Base-by-base conservation (phyloP, 2,329 filamentous ascomycete species). In the Trichoderma koningii region DNA sequence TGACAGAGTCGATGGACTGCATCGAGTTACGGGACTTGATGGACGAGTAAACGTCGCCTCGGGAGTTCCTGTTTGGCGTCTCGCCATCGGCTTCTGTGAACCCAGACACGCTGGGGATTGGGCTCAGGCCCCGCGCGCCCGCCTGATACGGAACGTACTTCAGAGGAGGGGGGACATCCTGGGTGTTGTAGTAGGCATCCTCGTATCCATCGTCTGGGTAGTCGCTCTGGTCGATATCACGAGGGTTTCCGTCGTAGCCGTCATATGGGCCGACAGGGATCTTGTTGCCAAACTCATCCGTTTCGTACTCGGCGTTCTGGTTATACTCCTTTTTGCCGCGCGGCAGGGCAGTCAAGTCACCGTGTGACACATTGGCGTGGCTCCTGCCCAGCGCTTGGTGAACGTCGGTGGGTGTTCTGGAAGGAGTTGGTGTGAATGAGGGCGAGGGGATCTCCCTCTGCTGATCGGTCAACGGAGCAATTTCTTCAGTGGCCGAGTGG, bases 21-120 rank as follows among this genome's bases (percentile, higher is more conserved):
- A 71, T 69, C 0, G 69, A 79, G 69, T 67, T 77, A 63, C 55
- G 81, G 17, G 86, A 84, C 70, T 85, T 87, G 34, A 83, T 85
- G 1, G 85, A 81, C 1, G 89, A 90, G 30, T 88, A 79, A 1
- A 83, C 86, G n/a, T 82, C 84, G 21, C 79, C 80, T 3, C 77
- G 70, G 6, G 76, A 77, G 15, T 81, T 82, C 51, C 83, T 83
- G 38, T 84, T 78, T 65, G 82, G 82, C 30, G 80, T 78, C 67
- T 88, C 84, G 71, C 82, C 88, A 61, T 87, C 87, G 53, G 87
- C 86, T 71, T 93, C 88, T 4, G 87, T 89, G 71, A 93, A 94
- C 68, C 93, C 95, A 12, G 92, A 94, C 17, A 97, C 91, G 71
- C 93, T 97, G 70, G 95, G 93, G 66, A 96, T 93, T 0, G 94